A percentile compares a stretch with the other conserved stretches of the same genome.
Evolutionary conservation across 495 filamentous ascomycete genomes (phyloP).

Genomic region (Cenococcum geophilum): DNA sequence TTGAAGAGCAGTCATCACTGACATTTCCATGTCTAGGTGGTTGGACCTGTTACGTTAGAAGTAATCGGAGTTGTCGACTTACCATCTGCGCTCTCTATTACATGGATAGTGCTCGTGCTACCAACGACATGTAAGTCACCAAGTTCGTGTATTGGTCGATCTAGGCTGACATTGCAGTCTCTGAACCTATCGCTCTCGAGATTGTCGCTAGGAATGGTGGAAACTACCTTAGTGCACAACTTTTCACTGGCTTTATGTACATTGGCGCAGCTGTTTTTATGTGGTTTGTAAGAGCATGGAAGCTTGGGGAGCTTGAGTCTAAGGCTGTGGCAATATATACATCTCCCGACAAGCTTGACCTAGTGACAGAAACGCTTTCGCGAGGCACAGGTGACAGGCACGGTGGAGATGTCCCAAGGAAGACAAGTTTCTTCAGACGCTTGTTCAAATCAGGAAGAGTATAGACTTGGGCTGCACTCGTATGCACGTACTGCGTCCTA

Average conservation of each 20-base stretch:
- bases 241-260: constrained; percentile 63
- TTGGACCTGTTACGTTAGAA: constrained; percentile 69
- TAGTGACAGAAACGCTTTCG: neutral
- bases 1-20: constrained; percentile 20
- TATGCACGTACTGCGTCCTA: neutral
- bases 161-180: constrained; percentile 39
- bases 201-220: constrained; percentile 47
- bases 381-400: neutral
- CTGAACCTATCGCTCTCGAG: constrained; percentile 68
- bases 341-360: constrained; percentile 1
- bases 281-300: constrained; percentile 54
- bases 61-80: constrained; percentile 67
- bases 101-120: constrained; percentile 66
- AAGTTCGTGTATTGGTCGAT: neutral
- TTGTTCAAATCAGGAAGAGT: constrained; percentile 27
- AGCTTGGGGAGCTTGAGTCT: constrained; percentile 49
- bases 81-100: constrained; percentile 66
- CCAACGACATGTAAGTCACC: constrained; percentile 55
- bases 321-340: constrained; percentile 4
- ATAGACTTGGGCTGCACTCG: neutral
- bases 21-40: constrained; percentile 25
- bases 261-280: constrained; percentile 52
- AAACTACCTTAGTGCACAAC: constrained; percentile 55
- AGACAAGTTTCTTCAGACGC: constrained; percentile 24
- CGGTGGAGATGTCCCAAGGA: neutral